These are phyloP conservation scores for Didymella glomerata DNA, from an alignment of 2,329 filamentous ascomycete genomes.

Conservation along the genomic window DNA sequence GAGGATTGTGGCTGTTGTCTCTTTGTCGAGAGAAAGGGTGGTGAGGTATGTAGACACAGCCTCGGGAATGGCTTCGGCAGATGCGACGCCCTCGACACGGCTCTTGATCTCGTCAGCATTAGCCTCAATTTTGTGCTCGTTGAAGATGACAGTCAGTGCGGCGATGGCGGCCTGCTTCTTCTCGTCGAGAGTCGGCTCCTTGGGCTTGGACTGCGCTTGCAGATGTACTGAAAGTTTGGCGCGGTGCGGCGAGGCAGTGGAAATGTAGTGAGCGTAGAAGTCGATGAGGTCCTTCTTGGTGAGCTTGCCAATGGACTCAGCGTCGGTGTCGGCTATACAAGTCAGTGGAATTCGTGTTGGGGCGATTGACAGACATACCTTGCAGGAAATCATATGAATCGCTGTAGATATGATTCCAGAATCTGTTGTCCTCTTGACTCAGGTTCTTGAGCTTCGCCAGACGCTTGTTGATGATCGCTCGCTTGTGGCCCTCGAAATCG, in stretches of 20 bases:
- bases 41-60: constrained; percentile 60
- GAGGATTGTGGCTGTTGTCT: constrained; percentile 59
- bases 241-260: constrained; percentile 74
- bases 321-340: constrained; percentile 74
- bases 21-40: constrained; percentile 56
- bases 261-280: constrained; percentile 80
- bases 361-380: constrained; percentile 62
- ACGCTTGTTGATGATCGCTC: constrained; percentile 84
- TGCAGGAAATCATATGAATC: constrained; percentile 92
- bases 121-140: constrained; percentile 56
- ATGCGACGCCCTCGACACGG: constrained; percentile 57
- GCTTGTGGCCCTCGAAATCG: constrained; percentile 91
- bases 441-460: constrained; percentile 94
- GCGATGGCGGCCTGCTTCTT: constrained; percentile 52
- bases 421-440: constrained; percentile 79
- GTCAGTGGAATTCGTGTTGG: constrained; percentile 13
- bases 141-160: constrained; percentile 56
- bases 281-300: constrained; percentile 81
- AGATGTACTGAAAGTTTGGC: constrained; percentile 89
- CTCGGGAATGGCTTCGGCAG: constrained; percentile 59
- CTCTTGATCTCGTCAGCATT: constrained; percentile 54
- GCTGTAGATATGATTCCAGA: constrained; percentile 84
- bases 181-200: constrained; percentile 50
- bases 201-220: constrained; percentile 70
- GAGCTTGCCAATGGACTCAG: constrained; percentile 74